Evolutionary conservation across 2,329 filamentous ascomycete genomes (phyloP), one percentile per base, ranked within the genome.

Genomic region (Pyricularia grisea): DNA sequence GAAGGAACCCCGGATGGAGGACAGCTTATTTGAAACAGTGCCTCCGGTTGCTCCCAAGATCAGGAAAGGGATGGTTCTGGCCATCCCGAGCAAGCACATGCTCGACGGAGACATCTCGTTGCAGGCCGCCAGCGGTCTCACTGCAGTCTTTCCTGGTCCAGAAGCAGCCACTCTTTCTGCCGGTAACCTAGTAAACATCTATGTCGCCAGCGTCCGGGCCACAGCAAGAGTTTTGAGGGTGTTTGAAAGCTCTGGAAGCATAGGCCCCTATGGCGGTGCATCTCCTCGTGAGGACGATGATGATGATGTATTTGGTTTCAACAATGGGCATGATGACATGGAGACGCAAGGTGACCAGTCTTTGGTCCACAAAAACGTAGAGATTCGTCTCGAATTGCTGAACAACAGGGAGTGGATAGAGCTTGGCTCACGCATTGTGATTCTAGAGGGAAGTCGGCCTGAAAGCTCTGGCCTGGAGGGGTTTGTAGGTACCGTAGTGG

Each of bases 151-250:
- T 0, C 81, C 85, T 0, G 85, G 90, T 5, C 78, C 83, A 0
- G 87, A 90, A 66, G 85, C 90, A 0, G 85, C 85, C 28, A 81
- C 85, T 1, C 81, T 97, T 7, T 84, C 85, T 0, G 80, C 88
- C 0, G 91, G 92, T 1, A 89, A 86, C 60, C 82, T 90, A 42
- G 89, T 94, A 5, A 93, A 96, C 33, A 87, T 94, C 0, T 98
- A 97, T 75, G 87, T 94, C 60, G 93, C 92, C 23, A 97, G 93
- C 75, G 89, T 98, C 17, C 87, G 94, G 10, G 91, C 93, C 1
- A 88, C 91, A 0, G 94, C 93, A 0, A 89, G 90, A 70, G 87
- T 98, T 1, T 77, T 91, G 30, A 85, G 85, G 36, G 83, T 90
- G 12, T 61, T 25, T 12, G n/a, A 7, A 12, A 61, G 23, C 23